Conservation (phyloP, 2,329 filamentous ascomycete species). For the Penicillium concentricum region DNA sequence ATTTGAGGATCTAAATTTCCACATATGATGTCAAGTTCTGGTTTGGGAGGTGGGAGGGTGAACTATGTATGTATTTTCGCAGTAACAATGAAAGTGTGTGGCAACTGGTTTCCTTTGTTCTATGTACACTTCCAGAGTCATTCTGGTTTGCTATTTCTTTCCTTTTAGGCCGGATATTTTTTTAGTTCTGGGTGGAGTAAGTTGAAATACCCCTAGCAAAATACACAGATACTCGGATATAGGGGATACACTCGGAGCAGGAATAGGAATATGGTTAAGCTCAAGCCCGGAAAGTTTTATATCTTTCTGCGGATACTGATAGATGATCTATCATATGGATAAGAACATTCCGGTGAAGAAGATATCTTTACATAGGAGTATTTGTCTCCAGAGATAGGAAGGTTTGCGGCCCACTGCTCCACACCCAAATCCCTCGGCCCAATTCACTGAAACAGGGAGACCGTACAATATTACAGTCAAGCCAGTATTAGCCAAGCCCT, state of each 20-base stretch:
- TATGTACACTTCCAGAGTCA: too few species aligned
- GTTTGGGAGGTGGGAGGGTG: not conserved
- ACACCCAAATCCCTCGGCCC: constrained; percentile 8
- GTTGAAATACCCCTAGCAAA: too few species aligned
- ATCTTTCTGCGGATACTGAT: not conserved
- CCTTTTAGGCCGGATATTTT: too few species aligned
- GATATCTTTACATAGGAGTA: constrained; percentile 22
- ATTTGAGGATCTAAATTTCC: not conserved
- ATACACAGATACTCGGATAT: too few species aligned
- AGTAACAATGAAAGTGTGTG: not conserved
- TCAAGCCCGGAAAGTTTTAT: not conserved
- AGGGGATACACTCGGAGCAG: too few species aligned
- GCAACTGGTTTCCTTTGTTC: not conserved
- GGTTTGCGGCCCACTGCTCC: constrained; percentile 16
- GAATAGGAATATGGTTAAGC: not conserved
- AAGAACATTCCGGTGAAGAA: not conserved
- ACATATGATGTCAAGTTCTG: not conserved
- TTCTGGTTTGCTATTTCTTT: too few species aligned
- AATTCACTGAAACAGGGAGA: constrained; percentile 1
- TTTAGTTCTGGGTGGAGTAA: too few species aligned
- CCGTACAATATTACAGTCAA: not conserved
- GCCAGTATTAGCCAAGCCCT: not conserved
- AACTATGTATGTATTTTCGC: not conserved
- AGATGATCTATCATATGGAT: not conserved
- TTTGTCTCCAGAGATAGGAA: constrained; percentile 22